Evolutionary conservation across 495 filamentous ascomycete species (phyloP).

Genomic region (Chaetomium fimeti): DNA sequence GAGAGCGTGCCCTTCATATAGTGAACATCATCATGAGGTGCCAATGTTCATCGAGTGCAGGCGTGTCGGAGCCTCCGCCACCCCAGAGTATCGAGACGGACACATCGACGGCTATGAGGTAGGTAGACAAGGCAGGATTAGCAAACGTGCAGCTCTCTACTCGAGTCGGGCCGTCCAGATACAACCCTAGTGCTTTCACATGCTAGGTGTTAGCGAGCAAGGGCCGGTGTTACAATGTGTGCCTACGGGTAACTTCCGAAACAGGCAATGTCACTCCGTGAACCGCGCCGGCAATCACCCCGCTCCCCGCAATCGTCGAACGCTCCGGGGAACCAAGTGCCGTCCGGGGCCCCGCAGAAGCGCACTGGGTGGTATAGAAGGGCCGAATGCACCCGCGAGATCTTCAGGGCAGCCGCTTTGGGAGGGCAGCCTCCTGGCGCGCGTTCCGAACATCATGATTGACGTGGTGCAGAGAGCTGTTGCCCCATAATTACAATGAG

Average conservation of each 20-base stretch:
- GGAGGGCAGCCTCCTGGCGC: neutral
- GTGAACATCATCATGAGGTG: neutral
- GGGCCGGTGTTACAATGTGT: neutral
- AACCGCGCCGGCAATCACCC: neutral
- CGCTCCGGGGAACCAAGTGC: neutral
- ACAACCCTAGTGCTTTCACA: neutral
- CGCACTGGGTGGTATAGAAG: constrained; percentile 23
- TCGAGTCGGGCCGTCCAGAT: constrained; percentile 20
- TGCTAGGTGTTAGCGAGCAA: too few relatives aligned
- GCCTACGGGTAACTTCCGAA: neutral
- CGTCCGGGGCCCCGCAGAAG: constrained; percentile 20
- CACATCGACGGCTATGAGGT: neutral
- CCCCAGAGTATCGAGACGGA: neutral
- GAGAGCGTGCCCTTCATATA: neutral
- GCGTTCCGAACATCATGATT: neutral
- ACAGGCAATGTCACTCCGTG: neutral
- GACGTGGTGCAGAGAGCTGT: too few relatives aligned
- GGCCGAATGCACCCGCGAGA: constrained; percentile 27
- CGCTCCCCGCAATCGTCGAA: constrained; percentile 17
- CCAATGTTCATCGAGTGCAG: too few relatives aligned
- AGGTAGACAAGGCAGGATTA: neutral
- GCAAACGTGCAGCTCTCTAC: neutral
- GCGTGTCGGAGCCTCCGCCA: too few relatives aligned
- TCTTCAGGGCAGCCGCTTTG: neutral
- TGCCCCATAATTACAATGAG: neutral